Base-by-base conservation (phyloP, 495 filamentous ascomycete species). In the Neurospora pannonica region DNA sequence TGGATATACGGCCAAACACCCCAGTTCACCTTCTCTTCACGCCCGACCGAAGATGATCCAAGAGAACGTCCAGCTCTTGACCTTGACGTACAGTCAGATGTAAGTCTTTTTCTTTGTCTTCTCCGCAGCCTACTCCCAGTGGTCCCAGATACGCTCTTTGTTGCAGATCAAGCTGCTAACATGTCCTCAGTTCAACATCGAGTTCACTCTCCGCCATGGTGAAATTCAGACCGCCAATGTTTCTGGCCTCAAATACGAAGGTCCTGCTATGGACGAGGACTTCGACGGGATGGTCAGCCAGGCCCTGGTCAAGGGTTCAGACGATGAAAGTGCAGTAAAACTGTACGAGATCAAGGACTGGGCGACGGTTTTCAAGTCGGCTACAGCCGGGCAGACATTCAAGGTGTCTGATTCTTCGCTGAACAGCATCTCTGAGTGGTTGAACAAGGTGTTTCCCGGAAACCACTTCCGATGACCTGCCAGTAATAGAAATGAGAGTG, bases 1-100 rank as follows among this genome's bases (percentile, higher is more conserved):
- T 97, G 93, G 93, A 91, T 92, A 76, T 97, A 90, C 80, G 87
- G 86, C 3, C 93, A 97, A 81, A 97, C 94, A 24, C 94, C 94
- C 0, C 89, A 91, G 77, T 97, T 98, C 79, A 92, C 88, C 34
- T 91, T 97, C 69, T 83, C 85, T 71, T 85, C 83, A n/a, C 79
- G 84, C 70, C 81, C 82, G 4, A 88, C 83, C 13, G 84, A 87
- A 54, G 87, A 87, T 0, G 89, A 91, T 76, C 84, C 85, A 19
- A 84, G 88, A 13, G 84, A 84, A 70, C 81, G 89, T 69, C 86
- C 88, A 17, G 77, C 82, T 9, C 72, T 87, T 54, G 86, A 85
- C 5, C 69, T 43, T 15, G 70, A 73, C 42, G 70, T 85, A 9
- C 81, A 82, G 2, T 36, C 77, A 1, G 76, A 76, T 34, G 78